These are phyloP conservation scores for Phyllosticta ampelicida DNA, from an alignment of 2,329 filamentous ascomycete species.

Conservation along the genomic window DNA sequence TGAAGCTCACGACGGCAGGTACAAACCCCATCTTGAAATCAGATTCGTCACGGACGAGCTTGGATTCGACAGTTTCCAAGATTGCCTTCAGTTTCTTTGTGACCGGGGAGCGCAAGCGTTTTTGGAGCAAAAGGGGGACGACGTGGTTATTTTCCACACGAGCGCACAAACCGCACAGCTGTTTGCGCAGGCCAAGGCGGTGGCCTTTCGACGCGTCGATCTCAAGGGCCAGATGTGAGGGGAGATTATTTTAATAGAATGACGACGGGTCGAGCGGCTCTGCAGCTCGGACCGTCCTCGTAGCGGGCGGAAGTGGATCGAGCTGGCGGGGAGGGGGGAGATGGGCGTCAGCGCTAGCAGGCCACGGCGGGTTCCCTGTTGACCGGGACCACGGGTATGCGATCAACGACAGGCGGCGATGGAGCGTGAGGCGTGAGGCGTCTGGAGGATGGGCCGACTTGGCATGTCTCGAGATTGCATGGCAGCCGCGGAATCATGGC, in stretches of 20 bases:
- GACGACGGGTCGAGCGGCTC: not conserved
- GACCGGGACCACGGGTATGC: not conserved
- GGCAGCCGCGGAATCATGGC: not conserved
- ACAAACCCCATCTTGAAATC: slow-evolving; percentile 81
- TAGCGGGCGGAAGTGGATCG: not conserved
- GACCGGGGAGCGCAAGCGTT: slow-evolving; percentile 66
- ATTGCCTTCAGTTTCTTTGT: slow-evolving; percentile 83
- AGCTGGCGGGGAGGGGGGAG: not conserved
- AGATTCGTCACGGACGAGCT: slow-evolving; percentile 93
- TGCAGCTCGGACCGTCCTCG: not conserved
- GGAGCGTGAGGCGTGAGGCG: not conserved
- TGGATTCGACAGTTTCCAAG: slow-evolving; percentile 84
- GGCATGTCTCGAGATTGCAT: not conserved
- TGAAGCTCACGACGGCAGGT: slow-evolving; percentile 44
- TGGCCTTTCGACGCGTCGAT: slow-evolving; percentile 79
- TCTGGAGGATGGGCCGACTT: not conserved
- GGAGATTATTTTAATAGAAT: not conserved
- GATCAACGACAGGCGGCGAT: not conserved
- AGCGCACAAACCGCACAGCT: slow-evolving; percentile 25
- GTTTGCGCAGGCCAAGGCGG: slow-evolving; percentile 63
- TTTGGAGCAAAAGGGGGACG: slow-evolving; percentile 63
- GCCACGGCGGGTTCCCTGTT: not conserved
- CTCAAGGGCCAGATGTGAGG: slow-evolving; percentile 91
- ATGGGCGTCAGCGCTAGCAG: not conserved
- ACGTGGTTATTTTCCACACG: slow-evolving; percentile 36